These are phyloP conservation scores for Pythium aphanidermatum DNA, from an alignment of 352 stramenopile species.

Conservation along the genomic window DNA sequence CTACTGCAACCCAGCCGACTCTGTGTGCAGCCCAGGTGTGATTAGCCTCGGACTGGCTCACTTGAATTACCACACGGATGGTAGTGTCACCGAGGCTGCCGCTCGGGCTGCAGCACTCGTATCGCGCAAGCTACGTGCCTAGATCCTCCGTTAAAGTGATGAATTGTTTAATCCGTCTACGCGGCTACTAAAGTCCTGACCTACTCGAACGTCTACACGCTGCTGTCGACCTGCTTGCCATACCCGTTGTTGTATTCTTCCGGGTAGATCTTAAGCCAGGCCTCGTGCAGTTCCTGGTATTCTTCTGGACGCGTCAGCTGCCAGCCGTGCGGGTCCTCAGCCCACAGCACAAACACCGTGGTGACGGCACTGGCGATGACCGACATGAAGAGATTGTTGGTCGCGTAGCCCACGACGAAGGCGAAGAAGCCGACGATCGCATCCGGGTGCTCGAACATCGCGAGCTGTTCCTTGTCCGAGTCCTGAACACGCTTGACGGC, in stretches of 20 bases:
- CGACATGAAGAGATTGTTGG: slow-evolving; percentile 73
- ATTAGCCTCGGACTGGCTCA: slow-evolving; percentile 4
- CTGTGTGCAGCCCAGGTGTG: slow-evolving; percentile 6
- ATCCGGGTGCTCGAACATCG: slow-evolving; percentile 63
- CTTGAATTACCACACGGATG: slow-evolving; percentile 2
- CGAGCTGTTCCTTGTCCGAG: slow-evolving; percentile 39
- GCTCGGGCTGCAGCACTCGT: too few species aligned
- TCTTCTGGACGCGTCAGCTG: slow-evolving; percentile 63
- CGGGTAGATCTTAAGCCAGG: slow-evolving; percentile 78
- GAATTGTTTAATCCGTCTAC: too few species aligned
- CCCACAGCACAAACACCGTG: slow-evolving; percentile 81
- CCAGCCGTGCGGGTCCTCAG: slow-evolving; percentile 72
- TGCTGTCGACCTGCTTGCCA: slow-evolving; percentile 45
- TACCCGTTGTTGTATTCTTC: slow-evolving; percentile 82
- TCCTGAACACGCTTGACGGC: slow-evolving; percentile 44
- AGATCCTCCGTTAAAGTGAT: too few species aligned
- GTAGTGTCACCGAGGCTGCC: slow-evolving; percentile 2
- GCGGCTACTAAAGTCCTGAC: too few species aligned
- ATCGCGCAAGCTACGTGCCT: too few species aligned
- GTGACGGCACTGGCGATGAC: slow-evolving; percentile 71
- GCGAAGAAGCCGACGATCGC: slow-evolving; percentile 61
- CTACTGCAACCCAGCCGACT: slow-evolving; percentile 8
- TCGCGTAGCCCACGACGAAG: slow-evolving; percentile 66
- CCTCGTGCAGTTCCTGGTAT: slow-evolving; percentile 63
- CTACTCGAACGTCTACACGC: slow-evolving; percentile 13